phyloP scores from a whole-genome alignment of 768 basidiomycete genomes.

The Paxillus involutus region DNA sequence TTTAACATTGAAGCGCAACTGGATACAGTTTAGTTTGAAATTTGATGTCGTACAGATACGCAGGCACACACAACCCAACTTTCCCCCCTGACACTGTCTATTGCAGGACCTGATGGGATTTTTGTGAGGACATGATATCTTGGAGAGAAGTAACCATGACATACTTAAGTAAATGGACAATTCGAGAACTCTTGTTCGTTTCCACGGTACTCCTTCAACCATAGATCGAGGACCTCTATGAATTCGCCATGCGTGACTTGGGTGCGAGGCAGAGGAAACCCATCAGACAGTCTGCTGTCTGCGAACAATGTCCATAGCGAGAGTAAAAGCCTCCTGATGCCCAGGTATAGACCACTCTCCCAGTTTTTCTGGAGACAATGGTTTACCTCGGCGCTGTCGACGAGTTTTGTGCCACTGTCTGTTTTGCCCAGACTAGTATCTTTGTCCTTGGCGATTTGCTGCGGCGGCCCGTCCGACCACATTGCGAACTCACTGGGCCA shows the following conservation, averaged over 20 bases:
- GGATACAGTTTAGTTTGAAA: no score
- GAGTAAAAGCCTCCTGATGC: background rate
- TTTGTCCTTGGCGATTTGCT: background rate
- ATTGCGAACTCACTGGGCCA: conserved; percentile 2
- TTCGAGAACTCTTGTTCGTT: background rate
- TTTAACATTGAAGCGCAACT: no score
- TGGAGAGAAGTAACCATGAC: no score
- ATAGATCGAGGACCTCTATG: background rate
- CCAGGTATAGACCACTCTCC: background rate
- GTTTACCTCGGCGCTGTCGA: background rate
- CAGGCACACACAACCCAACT: no score
- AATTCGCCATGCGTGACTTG: background rate
- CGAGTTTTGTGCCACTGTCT: background rate
- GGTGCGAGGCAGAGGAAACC: background rate
- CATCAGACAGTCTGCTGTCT: background rate
- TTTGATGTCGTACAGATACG: no score
- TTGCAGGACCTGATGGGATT: no score
- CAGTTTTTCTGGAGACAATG: conserved; percentile 1
- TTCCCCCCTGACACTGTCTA: no score
- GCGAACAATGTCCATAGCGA: background rate
- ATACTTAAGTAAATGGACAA: background rate
- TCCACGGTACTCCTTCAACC: background rate
- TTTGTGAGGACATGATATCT: no score
- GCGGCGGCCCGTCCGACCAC: background rate
- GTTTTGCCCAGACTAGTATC: background rate